Base-by-base conservation (phyloP, 768 basidiomycete species). In the Saitozyma podzolica region DNA sequence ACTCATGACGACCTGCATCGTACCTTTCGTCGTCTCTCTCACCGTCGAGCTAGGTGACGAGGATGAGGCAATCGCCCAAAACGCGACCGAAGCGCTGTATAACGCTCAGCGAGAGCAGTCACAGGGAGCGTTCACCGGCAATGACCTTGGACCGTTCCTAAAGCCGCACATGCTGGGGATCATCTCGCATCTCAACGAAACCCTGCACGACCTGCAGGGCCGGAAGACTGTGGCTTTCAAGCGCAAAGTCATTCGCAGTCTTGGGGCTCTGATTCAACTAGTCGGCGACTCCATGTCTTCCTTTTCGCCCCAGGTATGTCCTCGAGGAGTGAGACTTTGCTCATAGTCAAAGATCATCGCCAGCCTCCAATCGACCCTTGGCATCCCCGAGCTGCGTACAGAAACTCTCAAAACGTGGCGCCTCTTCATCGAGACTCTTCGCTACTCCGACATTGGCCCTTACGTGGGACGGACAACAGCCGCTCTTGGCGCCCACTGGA, bases 381-480 rank as follows among this genome's bases (percentile, higher is more conserved):
- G 82, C 41, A 83, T 91, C 10, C 84, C 85, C 0, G 88, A 89
- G 63, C 83, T 99, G 8, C 85, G 90, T 0, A 86, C 89, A 61
- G 87, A 87, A 8, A 89, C 92, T 0, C 81, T 99, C 3, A 82
- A 85, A 40, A 89, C 87, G 45, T 98, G 93, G 92, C 78, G 84
- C 58, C 83, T 80, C 29, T 96, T 97, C 79, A 80, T 95, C 63
- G 84, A 81, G 14, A 87, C 86, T 2, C 79, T 95, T 17, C 82
- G 83, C 3, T 83, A 85, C 17, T 78, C 77, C 51, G 93, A 98
- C 64, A 82, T 93, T 49, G 88, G 91, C 2, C 87, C 90, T 2
- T 88, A 92, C 72, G 84, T 94, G 53, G 92, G 92, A 4, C 85
- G 89, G 5, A 95, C 92, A 0, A 90, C 88, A 47, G 93, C 95